Evolutionary conservation across 2,329 filamentous ascomycete species (phyloP).

Genomic region (Aspergillus awamori): DNA sequence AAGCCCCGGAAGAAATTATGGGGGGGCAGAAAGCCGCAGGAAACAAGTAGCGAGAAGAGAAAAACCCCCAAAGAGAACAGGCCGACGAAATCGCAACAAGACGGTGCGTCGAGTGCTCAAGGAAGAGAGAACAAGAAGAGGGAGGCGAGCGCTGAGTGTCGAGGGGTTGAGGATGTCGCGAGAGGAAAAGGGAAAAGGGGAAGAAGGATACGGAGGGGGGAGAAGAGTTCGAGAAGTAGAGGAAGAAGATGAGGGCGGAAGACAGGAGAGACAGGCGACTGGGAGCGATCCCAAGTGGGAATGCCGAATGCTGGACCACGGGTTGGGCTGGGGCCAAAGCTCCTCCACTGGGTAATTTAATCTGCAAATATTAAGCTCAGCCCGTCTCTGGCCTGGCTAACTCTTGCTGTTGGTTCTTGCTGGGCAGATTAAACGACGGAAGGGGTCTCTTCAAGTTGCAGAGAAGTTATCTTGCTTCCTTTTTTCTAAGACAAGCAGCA

Average conservation of each 20-base stretch:
- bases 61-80: conserved; percentile 9
- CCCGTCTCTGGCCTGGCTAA: background rate
- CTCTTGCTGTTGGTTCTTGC: background rate
- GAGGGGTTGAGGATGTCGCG: conserved; percentile 10
- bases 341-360: conserved; percentile 22
- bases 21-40: conserved; percentile 7
- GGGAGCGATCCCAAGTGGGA: conserved; percentile 23
- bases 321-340: conserved; percentile 24
- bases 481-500: too few species aligned
- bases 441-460: background rate
- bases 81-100: conserved; percentile 21
- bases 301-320: conserved; percentile 27
- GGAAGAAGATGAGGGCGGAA: conserved; percentile 17
- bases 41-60: background rate
- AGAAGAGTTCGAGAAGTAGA: conserved; percentile 10
- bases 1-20: conserved; percentile 12
- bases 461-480: too few species aligned
- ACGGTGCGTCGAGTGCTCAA: conserved; percentile 21
- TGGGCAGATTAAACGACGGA: background rate
- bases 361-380: conserved; percentile 24
- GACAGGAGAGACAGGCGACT: conserved; percentile 20
- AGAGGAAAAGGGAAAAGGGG: conserved; percentile 8
- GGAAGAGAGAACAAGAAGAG: conserved; percentile 13
- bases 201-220: conserved; percentile 11
- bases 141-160: conserved; percentile 9